Evolutionary conservation across 148 eudicot species (phyloP).

Genomic region (Chenopodium suecicum): DNA sequence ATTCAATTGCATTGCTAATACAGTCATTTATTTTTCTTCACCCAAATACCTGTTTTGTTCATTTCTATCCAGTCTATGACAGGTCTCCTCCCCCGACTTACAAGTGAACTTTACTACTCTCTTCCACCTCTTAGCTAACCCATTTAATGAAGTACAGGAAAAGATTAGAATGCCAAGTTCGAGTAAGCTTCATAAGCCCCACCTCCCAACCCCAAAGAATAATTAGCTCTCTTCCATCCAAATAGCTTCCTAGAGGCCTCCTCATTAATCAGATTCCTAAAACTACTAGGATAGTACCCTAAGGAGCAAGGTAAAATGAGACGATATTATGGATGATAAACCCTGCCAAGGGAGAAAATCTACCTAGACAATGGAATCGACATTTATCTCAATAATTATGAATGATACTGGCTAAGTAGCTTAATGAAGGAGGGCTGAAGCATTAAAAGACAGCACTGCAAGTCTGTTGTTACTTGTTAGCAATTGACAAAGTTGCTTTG

Average conservation of each 20-base stretch:
- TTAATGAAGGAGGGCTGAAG: neutral
- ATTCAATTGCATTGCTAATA: too few relatives aligned
- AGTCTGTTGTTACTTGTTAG: too few relatives aligned
- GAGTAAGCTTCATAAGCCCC: neutral
- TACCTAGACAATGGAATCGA: neutral
- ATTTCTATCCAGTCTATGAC: too few relatives aligned
- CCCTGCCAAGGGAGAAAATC: neutral
- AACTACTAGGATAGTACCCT: neutral
- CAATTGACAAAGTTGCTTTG: too few relatives aligned
- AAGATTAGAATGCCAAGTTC: neutral
- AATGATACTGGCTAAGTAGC: neutral
- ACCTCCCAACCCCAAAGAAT: too few relatives aligned
- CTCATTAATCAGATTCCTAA: neutral
- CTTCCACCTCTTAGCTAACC: slow-evolving; percentile 8
- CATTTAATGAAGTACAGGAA: neutral
- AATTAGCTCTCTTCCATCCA: neutral
- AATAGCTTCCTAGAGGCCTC: neutral
- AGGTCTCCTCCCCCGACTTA: too few relatives aligned
- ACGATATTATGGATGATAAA: neutral
- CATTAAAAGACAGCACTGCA: neutral
- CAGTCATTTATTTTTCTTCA: too few relatives aligned
- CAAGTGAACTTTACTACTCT: neutral
- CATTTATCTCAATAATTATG: neutral
- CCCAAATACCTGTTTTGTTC: too few relatives aligned
- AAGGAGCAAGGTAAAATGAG: neutral